Percentiles rank a stretch among this genome's conserved stretches.
Conservation (phyloP, 352 stramenopile species). For the Globisporangium emineosum region DNA sequence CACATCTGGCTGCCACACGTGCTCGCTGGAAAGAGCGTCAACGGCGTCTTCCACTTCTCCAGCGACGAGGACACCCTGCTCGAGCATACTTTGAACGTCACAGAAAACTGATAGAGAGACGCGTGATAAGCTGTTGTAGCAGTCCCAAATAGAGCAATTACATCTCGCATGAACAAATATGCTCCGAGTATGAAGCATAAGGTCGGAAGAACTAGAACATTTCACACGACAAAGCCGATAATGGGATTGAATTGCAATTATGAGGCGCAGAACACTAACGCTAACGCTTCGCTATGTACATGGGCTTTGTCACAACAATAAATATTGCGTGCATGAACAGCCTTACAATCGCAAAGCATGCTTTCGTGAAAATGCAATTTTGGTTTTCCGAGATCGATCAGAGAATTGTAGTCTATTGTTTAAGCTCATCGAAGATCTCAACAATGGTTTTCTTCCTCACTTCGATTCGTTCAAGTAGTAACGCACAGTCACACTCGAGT, state of each 20-base stretch:
- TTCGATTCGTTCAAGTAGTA: conserved; percentile 32
- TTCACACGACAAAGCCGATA: no score
- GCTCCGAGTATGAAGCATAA: no score
- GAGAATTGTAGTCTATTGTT: conserved; percentile 89
- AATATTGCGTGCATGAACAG: no score
- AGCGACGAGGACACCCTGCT: conserved; percentile 70
- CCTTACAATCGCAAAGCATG: no score
- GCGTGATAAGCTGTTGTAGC: not conserved
- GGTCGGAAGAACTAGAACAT: no score
- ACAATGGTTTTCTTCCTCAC: conserved; percentile 75
- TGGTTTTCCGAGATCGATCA: conserved; percentile 55
- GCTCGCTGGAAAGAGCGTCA: conserved; percentile 58
- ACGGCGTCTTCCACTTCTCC: conserved; percentile 71
- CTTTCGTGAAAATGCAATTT: not conserved
- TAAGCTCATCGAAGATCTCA: conserved; percentile 67
- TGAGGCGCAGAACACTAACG: no score
- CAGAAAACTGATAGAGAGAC: conserved; percentile 15
- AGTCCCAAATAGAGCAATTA: not conserved
- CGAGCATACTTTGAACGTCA: conserved; percentile 25
- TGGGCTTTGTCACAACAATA: no score
- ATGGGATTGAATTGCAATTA: no score
- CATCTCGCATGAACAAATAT: no score
- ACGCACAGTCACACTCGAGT: not conserved
- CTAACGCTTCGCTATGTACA: no score
- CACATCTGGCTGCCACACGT: conserved; percentile 77